Percentiles rank a stretch among this genome's conserved stretches.
Conservation (phyloP, 129 eudicot genomes). For the Flaveria bidentis region DNA sequence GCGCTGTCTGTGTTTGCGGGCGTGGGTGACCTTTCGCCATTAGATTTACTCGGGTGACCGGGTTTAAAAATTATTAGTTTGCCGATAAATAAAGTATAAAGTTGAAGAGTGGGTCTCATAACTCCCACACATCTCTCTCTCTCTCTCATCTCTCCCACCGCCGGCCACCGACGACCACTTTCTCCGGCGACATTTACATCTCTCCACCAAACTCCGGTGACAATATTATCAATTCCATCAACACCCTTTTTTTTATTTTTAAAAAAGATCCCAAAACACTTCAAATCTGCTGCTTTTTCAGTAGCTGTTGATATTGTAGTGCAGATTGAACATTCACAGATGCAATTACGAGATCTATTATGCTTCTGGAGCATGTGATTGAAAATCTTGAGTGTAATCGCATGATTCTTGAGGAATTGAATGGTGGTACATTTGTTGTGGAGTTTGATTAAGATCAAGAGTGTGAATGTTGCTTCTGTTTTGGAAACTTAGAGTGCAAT, state of each 20-base stretch:
- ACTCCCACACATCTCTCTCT: constrained; percentile 33
- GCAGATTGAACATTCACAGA: constrained; percentile 2
- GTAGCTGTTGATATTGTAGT: constrained; percentile 1
- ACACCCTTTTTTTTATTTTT: neutral
- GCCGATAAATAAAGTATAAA: no score
- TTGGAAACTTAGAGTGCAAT: constrained; percentile 10
- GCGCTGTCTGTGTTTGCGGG: no score
- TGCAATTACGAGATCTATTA: constrained; percentile 24
- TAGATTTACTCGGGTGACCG: no score
- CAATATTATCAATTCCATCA: neutral
- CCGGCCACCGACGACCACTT: constrained; percentile 42
- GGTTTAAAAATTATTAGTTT: no score
- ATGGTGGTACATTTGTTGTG: constrained; percentile 20
- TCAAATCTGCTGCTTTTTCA: constrained; percentile 15
- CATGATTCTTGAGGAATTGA: neutral
- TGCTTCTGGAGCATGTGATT: neutral
- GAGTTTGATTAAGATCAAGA: constrained; percentile 5
- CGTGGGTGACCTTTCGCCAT: no score
- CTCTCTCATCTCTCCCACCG: constrained; percentile 27
- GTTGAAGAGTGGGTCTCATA: constrained; percentile 31
- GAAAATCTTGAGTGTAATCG: constrained; percentile 17
- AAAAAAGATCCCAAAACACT: neutral
- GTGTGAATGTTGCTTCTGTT: constrained; percentile 14
- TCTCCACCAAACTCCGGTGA: constrained; percentile 6
- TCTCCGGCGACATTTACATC: constrained; percentile 33